Base-by-base conservation (phyloP, 768 basidiomycete genomes). In the Leccinum sublutescens region DNA sequence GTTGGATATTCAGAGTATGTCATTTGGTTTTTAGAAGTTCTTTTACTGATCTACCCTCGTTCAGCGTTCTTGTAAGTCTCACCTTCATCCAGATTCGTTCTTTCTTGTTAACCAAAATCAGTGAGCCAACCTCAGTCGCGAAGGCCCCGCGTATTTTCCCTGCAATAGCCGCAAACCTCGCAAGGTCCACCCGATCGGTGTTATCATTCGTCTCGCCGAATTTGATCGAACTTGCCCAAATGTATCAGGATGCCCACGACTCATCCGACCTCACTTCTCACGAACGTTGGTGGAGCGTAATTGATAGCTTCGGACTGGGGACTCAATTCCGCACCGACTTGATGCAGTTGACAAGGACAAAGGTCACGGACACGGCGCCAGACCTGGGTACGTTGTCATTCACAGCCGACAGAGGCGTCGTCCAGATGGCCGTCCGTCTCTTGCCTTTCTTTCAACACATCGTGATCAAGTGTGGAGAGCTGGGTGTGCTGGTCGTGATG, bases 61-160 rank as follows among this genome's bases (percentile, higher is more conserved):
- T 19, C 59, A 93, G 92, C 84, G 14, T 88, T 95, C 70, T 94
- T 91, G 89, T 91, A 69, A 64, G 86, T 76, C 33, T 5, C 1
- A 2, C 2, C 15, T 38, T 53, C 59, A 25, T 45, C 23, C 25
- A 8, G 34, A 50, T 48, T 49, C 29, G 6, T 36, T 27, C 7
- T 33, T 38, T 19, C 49, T 54, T 57, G 52, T 66, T 59, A 36
- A 64, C 36, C 21, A 27, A 52, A 54, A 60, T n/a, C 62, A 92
- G 91, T 71, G 97, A 99, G 73, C 96, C 97, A 1, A 98, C 97
- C 1, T 97, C 95, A 0, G 80, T 88, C n/a, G 75, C 81, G 49
- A 98, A 98, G 75, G 87, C 91, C 0, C 76, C 78, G 2, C 76
- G 79, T 2, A 85, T 98, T 59, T 68, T 97, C 5, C 81, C 85